These are phyloP conservation scores for Trichoderma gamsii DNA, from an alignment of 495 filamentous ascomycete genomes.

Conservation along the genomic window DNA sequence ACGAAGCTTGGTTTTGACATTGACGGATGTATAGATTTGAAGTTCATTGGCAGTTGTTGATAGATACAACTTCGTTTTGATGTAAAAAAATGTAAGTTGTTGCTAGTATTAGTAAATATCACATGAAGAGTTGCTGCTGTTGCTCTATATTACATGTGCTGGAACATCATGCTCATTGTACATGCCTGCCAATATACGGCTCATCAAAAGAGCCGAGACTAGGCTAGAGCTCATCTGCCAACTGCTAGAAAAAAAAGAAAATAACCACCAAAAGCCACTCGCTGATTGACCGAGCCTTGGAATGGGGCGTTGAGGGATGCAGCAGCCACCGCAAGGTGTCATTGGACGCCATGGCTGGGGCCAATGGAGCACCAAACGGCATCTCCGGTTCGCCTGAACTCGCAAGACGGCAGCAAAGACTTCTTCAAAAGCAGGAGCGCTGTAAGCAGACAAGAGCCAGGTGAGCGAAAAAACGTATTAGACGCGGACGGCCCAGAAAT, in stretches of 20 bases:
- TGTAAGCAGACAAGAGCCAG: not conserved
- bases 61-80: no score
- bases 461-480: not conserved
- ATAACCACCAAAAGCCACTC: not conserved
- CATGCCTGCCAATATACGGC: not conserved
- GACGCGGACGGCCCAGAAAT: no score
- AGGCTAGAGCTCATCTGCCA: no score
- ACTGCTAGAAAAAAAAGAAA: not conserved
- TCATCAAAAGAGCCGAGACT: not conserved
- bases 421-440: not conserved
- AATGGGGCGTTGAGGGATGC: not conserved
- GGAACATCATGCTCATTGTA: not conserved
- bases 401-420: not conserved
- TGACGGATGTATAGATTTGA: no score
- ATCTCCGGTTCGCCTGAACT: not conserved
- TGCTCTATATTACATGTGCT: not conserved
- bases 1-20: no score
- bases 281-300: not conserved
- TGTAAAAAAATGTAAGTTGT: no score
- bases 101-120: no score
- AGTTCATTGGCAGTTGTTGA: no score
- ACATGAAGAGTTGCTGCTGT: no score
- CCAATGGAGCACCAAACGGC: not conserved
- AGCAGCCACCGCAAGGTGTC: not conserved
- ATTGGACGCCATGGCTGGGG: slow-evolving; percentile 4